Evolutionary conservation across 148 eudicot genomes (phyloP).

Genomic region (Dysphania ambrosioides): DNA sequence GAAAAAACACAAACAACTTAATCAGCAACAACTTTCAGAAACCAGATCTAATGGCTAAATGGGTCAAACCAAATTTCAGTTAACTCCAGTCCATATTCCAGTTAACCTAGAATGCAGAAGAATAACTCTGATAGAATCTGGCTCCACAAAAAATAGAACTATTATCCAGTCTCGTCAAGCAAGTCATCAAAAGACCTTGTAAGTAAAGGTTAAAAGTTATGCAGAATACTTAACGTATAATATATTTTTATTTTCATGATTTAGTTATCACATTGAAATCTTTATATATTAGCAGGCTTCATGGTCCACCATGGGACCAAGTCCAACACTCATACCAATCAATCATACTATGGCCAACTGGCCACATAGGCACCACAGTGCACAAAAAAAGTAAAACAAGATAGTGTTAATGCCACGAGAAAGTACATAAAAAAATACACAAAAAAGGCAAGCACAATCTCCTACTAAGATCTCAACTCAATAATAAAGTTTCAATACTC

Average conservation of each 20-base stretch:
- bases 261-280: background rate
- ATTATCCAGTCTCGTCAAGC: background rate
- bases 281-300: background rate
- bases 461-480: background rate
- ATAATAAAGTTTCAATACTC: background rate
- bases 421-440: background rate
- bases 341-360: slow-evolving; percentile 2
- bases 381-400: background rate
- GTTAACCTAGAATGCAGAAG: background rate
- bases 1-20: slow-evolving; percentile 12
- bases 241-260: background rate
- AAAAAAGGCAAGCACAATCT: background rate
- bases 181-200: background rate
- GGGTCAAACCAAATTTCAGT: background rate
- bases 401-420: background rate
- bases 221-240: background rate
- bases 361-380: background rate
- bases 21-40: slow-evolving; percentile 10
- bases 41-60: slow-evolving; percentile 10
- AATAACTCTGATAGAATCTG: background rate
- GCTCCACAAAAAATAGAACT: background rate
- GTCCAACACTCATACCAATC: background rate
- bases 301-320: background rate
- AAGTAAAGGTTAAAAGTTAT: background rate
- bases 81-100: background rate